Evolutionary conservation across 2,329 filamentous ascomycete genomes (phyloP).

Genomic region (Neopestalotiopsis clavispora): DNA sequence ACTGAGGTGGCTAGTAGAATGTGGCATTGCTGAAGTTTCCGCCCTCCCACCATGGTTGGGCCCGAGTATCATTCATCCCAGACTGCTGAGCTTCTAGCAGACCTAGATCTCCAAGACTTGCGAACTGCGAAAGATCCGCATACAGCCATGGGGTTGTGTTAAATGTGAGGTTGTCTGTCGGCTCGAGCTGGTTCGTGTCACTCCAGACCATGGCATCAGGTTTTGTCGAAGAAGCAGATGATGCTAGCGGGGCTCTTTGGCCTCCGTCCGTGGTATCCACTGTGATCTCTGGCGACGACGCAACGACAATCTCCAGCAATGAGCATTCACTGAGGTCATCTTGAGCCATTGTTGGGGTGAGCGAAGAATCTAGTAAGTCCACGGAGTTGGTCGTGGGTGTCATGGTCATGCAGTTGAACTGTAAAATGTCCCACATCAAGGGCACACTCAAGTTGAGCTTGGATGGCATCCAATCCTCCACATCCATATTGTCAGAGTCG

Average conservation of each 20-base stretch:
- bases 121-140: constrained; percentile 45
- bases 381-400: constrained; percentile 39
- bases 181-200: constrained; percentile 34
- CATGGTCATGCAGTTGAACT: constrained; percentile 48
- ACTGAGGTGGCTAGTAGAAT: constrained; percentile 36
- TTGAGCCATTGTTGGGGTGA: constrained; percentile 36
- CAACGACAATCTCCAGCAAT: constrained; percentile 54
- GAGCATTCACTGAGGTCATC: constrained; percentile 42
- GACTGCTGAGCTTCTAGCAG: constrained; percentile 33
- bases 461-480: constrained; percentile 57
- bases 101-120: constrained; percentile 42
- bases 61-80: constrained; percentile 26
- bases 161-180: constrained; percentile 42
- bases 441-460: constrained; percentile 57
- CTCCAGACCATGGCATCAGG: constrained; percentile 32
- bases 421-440: constrained; percentile 57
- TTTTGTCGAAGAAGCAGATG: constrained; percentile 32
- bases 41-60: constrained; percentile 44
- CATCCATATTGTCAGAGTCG: constrained; percentile 51
- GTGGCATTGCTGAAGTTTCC: constrained; percentile 44
- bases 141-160: constrained; percentile 50
- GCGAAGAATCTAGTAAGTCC: constrained; percentile 47
- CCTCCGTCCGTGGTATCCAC: constrained; percentile 57
- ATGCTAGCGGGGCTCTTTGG: constrained; percentile 50
- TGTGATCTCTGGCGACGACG: constrained; percentile 54